phyloP scores from a whole-genome alignment of 257 asterid species.

The Salvia rosmarinus region DNA sequence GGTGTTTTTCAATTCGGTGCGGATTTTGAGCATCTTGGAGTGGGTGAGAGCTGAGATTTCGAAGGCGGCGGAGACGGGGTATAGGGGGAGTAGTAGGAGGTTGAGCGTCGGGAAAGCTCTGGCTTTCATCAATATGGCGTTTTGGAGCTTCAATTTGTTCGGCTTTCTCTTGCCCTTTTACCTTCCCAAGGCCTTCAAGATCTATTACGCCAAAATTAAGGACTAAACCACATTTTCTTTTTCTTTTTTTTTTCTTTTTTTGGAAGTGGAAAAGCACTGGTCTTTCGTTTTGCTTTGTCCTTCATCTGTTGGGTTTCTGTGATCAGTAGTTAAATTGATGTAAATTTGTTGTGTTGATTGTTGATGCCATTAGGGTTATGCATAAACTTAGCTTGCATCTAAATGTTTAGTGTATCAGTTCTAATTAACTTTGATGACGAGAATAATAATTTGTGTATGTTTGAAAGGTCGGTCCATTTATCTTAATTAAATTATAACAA shows the following conservation, averaged over 20 bases:
- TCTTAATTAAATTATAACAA: no score
- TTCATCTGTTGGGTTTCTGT: neutral
- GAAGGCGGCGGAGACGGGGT: slow-evolving; percentile 38
- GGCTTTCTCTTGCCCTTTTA: slow-evolving; percentile 79
- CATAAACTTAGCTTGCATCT: no score
- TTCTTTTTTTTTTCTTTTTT: neutral
- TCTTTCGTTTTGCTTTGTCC: no score
- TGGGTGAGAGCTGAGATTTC: slow-evolving; percentile 66
- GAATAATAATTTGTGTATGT: no score
- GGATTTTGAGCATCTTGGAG: slow-evolving; percentile 70
- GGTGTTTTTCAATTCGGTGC: slow-evolving; percentile 68
- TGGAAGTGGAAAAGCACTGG: no score
- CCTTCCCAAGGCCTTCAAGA: slow-evolving; percentile 76
- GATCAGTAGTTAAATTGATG: neutral
- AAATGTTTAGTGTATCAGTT: no score
- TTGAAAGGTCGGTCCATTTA: no score
- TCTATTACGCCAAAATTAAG: slow-evolving; percentile 45
- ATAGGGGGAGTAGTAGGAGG: slow-evolving; percentile 45
- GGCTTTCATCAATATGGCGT: slow-evolving; percentile 65
- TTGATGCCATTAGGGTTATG: no score
- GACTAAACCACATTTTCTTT: slow-evolving; percentile 6
- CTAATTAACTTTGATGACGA: no score
- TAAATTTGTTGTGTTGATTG: neutral
- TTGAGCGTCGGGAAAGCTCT: slow-evolving; percentile 59
- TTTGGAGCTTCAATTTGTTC: slow-evolving; percentile 81